Base-by-base conservation (phyloP, 2,329 filamentous ascomycete genomes). In the Colletotrichum sp. region DNA sequence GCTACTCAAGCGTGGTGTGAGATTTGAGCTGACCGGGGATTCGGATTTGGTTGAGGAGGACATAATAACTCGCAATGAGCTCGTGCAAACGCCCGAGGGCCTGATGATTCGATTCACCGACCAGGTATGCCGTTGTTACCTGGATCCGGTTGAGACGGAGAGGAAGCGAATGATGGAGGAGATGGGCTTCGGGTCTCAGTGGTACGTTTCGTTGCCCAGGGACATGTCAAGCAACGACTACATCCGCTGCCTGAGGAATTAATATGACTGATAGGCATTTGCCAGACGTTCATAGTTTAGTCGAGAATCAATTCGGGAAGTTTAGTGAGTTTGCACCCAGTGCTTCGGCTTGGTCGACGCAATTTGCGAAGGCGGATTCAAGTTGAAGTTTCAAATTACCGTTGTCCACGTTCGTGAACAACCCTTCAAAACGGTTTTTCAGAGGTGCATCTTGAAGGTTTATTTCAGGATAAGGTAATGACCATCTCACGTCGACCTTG, bases 21-120 rank as follows among this genome's bases (percentile, higher is more conserved):
- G n/a, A 52, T 52, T 52, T 52, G 44, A 52, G 44, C n/a, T 52
- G 44, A 22, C n/a, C 44, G 44, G n/a, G 5, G 3, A 13, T 22
- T 0, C 3, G n/a, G 44, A 24, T 0, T 7, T 0, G 6, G n/a
- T 5, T 4, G 3, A 0, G 6, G n/a, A 52, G 44, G 44, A 52
- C n/a, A 52, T 52, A 1, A 52, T 1, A 24, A 0, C 44, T 52
- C 44, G 44, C n/a, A 52, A 22, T 24, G 44, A 52, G n/a, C 44
- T 52, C 1, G n/a, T 22, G 1, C 44, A 52, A 52, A 52, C n/a
- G n/a, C 10, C n/a, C 10, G 44, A 52, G 10, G n/a, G 44, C 1
- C 44, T 52, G 3, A 22, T 22, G n/a, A 52, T 52, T 0, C 44
- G 44, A 22, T 52, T 52, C 4, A 52, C n/a, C 44, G n/a, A 52